phyloP scores from a whole-genome alignment of 2,329 filamentous ascomycete genomes.

The Aspergillus ochraceus region DNA sequence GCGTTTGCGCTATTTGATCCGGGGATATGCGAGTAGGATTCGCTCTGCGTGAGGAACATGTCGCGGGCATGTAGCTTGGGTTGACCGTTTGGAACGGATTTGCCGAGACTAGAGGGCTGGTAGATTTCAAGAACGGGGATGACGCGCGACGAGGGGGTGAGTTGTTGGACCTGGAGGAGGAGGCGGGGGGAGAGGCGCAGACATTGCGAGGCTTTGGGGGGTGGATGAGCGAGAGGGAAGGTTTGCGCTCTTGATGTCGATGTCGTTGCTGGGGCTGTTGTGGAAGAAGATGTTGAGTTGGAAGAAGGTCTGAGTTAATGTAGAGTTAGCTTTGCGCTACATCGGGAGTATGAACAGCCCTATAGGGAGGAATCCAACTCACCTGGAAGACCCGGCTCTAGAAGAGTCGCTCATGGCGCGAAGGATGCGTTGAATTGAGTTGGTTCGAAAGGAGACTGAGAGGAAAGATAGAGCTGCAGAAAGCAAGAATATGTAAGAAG shows the following conservation, averaged over 20 bases:
- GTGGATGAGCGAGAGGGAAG: constrained; percentile 32
- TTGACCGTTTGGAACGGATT: constrained; percentile 17
- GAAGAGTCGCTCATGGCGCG: background rate
- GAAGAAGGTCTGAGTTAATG: background rate
- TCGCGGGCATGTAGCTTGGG: constrained; percentile 27
- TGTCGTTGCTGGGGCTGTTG: background rate
- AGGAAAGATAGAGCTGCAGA: background rate
- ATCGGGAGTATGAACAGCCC: background rate
- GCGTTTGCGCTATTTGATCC: background rate
- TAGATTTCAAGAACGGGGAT: constrained; percentile 33
- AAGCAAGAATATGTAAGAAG: background rate
- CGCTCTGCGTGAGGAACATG: constrained; percentile 30
- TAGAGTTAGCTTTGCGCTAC: background rate
- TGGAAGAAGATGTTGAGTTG: background rate
- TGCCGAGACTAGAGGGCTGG: constrained; percentile 28
- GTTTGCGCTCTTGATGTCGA: constrained; percentile 19
- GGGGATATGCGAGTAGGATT: constrained; percentile 19
- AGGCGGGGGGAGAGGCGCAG: constrained; percentile 30
- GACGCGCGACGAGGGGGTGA: constrained; percentile 20
- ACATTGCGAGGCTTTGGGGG: constrained; percentile 27
- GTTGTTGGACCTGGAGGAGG: constrained; percentile 35
- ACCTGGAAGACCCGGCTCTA: background rate
- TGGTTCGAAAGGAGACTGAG: background rate
- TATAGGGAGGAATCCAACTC: background rate
- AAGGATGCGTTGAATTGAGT: background rate